A percentile compares a stretch with the other conserved stretches of the same genome.
Evolutionary conservation across 2,329 filamentous ascomycete species (phyloP).

Genomic region (Pseudogymnoascus sp.): DNA sequence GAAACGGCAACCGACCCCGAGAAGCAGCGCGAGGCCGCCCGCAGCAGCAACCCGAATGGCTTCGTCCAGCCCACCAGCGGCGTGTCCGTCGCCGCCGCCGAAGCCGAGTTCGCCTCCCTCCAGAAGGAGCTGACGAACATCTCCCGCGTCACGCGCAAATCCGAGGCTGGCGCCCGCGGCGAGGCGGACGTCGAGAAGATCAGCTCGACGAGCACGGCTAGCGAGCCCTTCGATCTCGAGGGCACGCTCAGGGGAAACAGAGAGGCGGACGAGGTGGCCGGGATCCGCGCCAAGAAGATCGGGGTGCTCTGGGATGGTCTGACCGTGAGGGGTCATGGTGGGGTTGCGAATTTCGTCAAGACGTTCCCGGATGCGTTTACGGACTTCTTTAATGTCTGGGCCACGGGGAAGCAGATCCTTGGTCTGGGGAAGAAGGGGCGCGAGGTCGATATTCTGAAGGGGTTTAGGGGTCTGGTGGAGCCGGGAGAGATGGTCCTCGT

Average conservation of each 20-base stretch:
- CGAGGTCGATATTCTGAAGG: slow-evolving; percentile 56
- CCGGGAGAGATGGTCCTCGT: slow-evolving; percentile 68
- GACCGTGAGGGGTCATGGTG: slow-evolving; percentile 68
- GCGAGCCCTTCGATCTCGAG: slow-evolving; percentile 66
- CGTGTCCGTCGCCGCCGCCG: slow-evolving; percentile 59
- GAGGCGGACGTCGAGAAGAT: slow-evolving; percentile 54
- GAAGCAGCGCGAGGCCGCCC: slow-evolving; percentile 31
- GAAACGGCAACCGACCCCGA: not conserved
- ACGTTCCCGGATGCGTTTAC: slow-evolving; percentile 65
- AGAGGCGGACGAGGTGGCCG: slow-evolving; percentile 64
- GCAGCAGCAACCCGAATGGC: slow-evolving; percentile 42
- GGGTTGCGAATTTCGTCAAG: slow-evolving; percentile 59
- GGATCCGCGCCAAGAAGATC: slow-evolving; percentile 73
- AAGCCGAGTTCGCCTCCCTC: slow-evolving; percentile 64
- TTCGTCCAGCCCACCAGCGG: slow-evolving; percentile 36
- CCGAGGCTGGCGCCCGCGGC: slow-evolving; percentile 36
- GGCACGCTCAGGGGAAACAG: slow-evolving; percentile 63
- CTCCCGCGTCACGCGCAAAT: slow-evolving; percentile 47
- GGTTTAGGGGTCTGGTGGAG: slow-evolving; percentile 60
- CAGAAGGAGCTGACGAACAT: slow-evolving; percentile 52
- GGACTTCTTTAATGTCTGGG: slow-evolving; percentile 53
- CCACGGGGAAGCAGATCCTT: slow-evolving; percentile 43
- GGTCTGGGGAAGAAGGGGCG: slow-evolving; percentile 50
- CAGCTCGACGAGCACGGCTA: slow-evolving; percentile 36
- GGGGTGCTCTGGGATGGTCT: slow-evolving; percentile 73